These are phyloP conservation scores for Zygoascus bituminiphila DNA, from an alignment of 805 yeast species.

Conservation along the genomic window DNA sequence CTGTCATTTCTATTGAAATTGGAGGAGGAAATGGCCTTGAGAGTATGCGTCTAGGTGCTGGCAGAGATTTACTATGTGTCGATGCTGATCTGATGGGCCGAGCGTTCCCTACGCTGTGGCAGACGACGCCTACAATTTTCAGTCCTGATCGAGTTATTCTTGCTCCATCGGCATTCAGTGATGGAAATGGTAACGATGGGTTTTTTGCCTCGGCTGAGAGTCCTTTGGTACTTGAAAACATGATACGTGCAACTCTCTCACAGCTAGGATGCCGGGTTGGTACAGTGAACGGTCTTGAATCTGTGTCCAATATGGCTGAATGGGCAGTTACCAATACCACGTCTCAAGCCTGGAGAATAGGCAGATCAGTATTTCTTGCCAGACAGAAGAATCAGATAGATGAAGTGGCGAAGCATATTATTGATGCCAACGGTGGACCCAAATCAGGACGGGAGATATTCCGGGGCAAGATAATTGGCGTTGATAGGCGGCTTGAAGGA, in stretches of 20 bases:
- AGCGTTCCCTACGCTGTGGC: conserved; percentile 7
- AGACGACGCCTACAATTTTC: conserved; percentile 4
- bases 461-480: conserved; percentile 37
- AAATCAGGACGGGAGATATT: conserved; percentile 30
- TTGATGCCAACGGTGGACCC: conserved; percentile 32
- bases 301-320: conserved; percentile 20
- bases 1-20: conserved; percentile 19
- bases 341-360: conserved; percentile 41
- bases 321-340: conserved; percentile 31
- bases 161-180: conserved; percentile 18
- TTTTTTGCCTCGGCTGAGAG: conserved; percentile 5
- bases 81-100: conserved; percentile 9
- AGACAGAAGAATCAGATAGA: conserved; percentile 32
- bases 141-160: conserved; percentile 1
- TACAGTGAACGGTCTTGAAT: conserved; percentile 31
- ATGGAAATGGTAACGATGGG: conserved; percentile 36
- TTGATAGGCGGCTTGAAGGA: conserved; percentile 34
- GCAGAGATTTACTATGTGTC: conserved; percentile 3
- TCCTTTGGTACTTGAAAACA: conserved; percentile 31
- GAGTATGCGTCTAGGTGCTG: conserved; percentile 16
- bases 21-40: conserved; percentile 27
- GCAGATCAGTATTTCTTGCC: conserved; percentile 36
- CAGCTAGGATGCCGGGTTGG: conserved; percentile 37
- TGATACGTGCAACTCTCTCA: conserved; percentile 34
- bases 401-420: conserved; percentile 29